Evolutionary conservation across 2,329 filamentous ascomycete genomes (phyloP).

Genomic region (Paraphoma sp.): DNA sequence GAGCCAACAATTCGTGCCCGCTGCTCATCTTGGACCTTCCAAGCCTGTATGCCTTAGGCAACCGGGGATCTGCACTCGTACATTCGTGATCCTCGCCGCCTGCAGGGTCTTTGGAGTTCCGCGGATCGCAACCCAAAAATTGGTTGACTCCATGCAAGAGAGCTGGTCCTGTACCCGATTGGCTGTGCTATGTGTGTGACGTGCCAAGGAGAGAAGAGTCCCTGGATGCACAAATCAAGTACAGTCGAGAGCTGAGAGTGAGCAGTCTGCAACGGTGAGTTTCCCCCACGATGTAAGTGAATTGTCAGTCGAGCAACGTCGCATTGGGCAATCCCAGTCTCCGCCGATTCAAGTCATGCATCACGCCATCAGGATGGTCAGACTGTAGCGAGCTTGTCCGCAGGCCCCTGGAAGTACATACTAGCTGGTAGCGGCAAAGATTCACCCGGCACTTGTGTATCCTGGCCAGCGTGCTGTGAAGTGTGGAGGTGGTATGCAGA

Average conservation of each 20-base stretch:
- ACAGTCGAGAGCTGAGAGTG: not conserved
- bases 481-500: slow-evolving; percentile 11
- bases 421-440: slow-evolving; percentile 16
- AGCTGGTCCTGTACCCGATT: not conserved
- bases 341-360: not conserved
- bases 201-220: not conserved
- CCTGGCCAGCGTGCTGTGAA: slow-evolving; percentile 11
- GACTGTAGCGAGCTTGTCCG: not conserved
- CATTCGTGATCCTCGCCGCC: slow-evolving; percentile 6
- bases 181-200: not conserved
- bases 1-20: slow-evolving; percentile 11
- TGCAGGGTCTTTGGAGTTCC: slow-evolving; percentile 4
- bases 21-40: slow-evolving; percentile 9
- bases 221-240: not conserved
- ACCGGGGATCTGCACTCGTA: slow-evolving; percentile 6
- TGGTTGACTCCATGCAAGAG: slow-evolving; percentile 4
- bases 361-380: not conserved
- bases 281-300: not conserved
- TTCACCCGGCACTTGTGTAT: slow-evolving; percentile 4
- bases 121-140: slow-evolving; percentile 10
- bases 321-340: not conserved
- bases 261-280: not conserved
- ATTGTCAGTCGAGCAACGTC: too few relatives aligned
- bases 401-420: slow-evolving; percentile 5
- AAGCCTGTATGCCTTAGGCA: slow-evolving; percentile 6